Conservation (phyloP, 2,329 filamentous ascomycete species). For the Monilinia polystroma region DNA sequence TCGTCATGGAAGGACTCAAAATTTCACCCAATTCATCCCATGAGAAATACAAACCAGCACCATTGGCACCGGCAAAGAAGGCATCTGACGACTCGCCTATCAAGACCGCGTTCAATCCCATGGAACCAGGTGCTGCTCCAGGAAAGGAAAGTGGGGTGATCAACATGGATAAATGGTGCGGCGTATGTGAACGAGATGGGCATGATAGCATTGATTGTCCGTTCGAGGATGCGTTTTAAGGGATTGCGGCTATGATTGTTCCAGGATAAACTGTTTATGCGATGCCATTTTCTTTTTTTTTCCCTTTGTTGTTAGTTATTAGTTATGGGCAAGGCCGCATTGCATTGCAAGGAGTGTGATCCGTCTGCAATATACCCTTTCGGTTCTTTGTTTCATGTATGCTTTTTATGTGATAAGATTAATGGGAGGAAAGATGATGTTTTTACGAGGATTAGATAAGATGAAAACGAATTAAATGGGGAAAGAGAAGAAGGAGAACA, state of each 20-base stretch:
- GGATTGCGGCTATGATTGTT: background rate
- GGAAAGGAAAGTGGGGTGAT: conserved; percentile 76
- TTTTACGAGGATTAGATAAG: conserved; percentile 6
- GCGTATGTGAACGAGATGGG: conserved; percentile 91
- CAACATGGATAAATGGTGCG: conserved; percentile 92
- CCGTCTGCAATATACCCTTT: conserved; percentile 19
- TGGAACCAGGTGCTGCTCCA: conserved; percentile 67
- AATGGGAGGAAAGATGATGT: background rate
- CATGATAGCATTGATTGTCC: conserved; percentile 96
- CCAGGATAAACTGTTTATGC: background rate
- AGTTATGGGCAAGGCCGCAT: conserved; percentile 12
- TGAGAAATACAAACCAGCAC: conserved; percentile 53
- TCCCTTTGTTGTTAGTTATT: background rate
- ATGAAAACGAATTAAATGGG: background rate
- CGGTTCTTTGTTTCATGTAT: conserved; percentile 10
- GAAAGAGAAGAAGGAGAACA: conserved; percentile 25
- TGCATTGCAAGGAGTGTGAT: conserved; percentile 17
- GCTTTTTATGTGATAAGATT: background rate
- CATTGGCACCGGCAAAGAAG: conserved; percentile 53
- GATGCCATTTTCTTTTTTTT: background rate
- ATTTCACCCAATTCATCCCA: conserved; percentile 42
- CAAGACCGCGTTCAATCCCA: conserved; percentile 57
- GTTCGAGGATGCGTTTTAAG: conserved; percentile 75
- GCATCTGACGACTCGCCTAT: conserved; percentile 43
- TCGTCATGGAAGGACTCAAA: conserved; percentile 44